phyloP scores from a whole-genome alignment of 139 green algal genomes.

The Zygnema circumcarinatum region DNA sequence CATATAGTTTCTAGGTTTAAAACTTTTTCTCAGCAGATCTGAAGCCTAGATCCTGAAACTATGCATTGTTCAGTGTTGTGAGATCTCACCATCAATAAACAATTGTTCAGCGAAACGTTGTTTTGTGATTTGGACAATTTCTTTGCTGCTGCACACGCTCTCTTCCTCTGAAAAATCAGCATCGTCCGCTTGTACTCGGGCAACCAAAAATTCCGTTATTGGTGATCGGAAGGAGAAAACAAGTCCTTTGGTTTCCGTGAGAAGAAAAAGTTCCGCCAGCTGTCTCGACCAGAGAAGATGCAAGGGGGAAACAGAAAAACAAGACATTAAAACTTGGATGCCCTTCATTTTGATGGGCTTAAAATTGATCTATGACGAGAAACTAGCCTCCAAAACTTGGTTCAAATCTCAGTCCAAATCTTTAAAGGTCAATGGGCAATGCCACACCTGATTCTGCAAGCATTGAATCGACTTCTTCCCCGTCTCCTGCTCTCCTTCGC shows the following conservation, averaged over 20 bases:
- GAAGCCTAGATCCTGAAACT: no score
- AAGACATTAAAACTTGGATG: not conserved
- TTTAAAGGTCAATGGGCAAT: not conserved
- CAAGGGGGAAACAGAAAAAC: not conserved
- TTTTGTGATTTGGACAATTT: not conserved
- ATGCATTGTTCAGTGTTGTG: no score
- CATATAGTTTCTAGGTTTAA: no score
- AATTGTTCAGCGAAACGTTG: slow-evolving; percentile 1
- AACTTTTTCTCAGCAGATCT: no score
- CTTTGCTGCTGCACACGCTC: not conserved
- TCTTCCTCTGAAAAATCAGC: not conserved
- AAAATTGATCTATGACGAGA: no score
- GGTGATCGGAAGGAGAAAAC: not conserved
- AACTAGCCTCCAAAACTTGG: no score
- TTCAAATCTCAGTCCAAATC: no score
- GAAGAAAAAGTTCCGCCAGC: slow-evolving; percentile 11
- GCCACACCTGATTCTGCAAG: not conserved
- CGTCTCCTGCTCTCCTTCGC: no score
- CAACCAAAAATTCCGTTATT: slow-evolving; percentile 10
- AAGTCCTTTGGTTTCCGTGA: not conserved
- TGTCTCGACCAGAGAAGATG: not conserved
- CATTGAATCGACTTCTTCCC: not conserved
- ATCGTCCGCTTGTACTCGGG: not conserved
- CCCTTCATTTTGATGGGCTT: no score
- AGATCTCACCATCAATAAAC: slow-evolving; percentile 14